Evolutionary conservation across 83 land plant genomes (phyloP), one percentile per base, ranked within the genome.

Genomic region (Larix sibirica): DNA sequence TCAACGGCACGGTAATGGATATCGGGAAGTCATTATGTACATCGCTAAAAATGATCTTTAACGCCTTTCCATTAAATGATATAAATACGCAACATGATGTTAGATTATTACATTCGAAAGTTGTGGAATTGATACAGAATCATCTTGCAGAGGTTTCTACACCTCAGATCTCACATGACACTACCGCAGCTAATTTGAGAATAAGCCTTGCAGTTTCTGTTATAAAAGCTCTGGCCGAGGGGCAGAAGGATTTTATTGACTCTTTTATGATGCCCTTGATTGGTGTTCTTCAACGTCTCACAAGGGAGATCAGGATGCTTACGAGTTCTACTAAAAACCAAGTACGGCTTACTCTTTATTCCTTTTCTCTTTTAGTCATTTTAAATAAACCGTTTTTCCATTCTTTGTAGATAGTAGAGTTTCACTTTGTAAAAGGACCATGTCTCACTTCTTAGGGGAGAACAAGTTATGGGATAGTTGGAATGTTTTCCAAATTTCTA

Each of bases 61-160:
- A 87, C 82, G 98, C 99, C 31, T 98, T 92, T 84, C 99, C 99
- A 40, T 83, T 91, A 18, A 99, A 98, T 58, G 88, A 91, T 4
- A 36, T 87, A 23, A 87, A 73, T 85, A 95, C 90, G 58, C 93
- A 95, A 33, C 91, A 86, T 61, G 99, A 98, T 84, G 90, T 98
- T 26, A 98, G 87, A 78, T 67, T 88, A 31, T 77, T 98, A 67
- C 95, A 95, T 84, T 96, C 88, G 23, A 96, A 91, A 80, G 99
- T 98, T 69, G 97, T 91, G 54, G 99, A 98, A 33, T 93, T 98
- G n/a, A 87, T 98, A 71, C 94, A 96, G 82, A 98, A 95, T 83
- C 95, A 98, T 61, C 84, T 96, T 77, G 83, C 84, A 81, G 87
- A 94, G 42, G 96, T 98, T 38, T 90, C 94, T 62, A 87, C 91